phyloP scores from a whole-genome alignment of 2,329 filamentous ascomycete species.

The Beauveria medogensis region DNA sequence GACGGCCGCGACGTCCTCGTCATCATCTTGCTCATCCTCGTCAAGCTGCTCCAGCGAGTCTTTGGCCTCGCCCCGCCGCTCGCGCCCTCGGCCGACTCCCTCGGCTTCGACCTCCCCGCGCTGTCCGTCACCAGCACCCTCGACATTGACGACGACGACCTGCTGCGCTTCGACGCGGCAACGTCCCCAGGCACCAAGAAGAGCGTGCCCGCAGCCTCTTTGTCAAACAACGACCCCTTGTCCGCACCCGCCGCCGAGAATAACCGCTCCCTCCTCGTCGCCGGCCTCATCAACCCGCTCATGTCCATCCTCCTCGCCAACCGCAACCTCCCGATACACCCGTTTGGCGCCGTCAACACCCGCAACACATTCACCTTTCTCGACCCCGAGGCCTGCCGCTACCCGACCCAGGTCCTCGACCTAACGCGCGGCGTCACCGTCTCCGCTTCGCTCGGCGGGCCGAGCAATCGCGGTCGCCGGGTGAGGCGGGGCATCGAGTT shows the following conservation, averaged over 20 bases:
- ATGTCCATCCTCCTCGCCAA: constrained; percentile 12
- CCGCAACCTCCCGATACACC: constrained; percentile 8
- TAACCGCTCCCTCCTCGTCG: constrained; percentile 7
- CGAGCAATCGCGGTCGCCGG: constrained; percentile 1
- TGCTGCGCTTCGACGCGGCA: constrained; percentile 5
- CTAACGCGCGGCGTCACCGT: constrained; percentile 8
- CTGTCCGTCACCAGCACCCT: constrained; percentile 10
- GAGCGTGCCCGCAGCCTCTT: not conserved
- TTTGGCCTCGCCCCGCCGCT: constrained; percentile 8
- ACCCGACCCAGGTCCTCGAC: constrained; percentile 8
- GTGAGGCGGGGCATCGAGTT: constrained; percentile 12
- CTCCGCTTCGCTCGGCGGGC: constrained; percentile 9
- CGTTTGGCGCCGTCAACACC: constrained; percentile 12
- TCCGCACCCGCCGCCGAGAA: not conserved
- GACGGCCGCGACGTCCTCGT: constrained; percentile 6
- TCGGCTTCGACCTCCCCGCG: constrained; percentile 11
- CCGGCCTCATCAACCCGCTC: constrained; percentile 11
- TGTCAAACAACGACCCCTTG: not conserved
- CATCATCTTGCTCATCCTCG: constrained; percentile 8
- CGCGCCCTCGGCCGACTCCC: not conserved
- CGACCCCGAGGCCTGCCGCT: constrained; percentile 8
- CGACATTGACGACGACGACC: constrained; percentile 10
- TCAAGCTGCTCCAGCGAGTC: constrained; percentile 1
- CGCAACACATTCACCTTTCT: constrained; percentile 10
- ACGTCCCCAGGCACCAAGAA: not conserved